Conservation (phyloP, 2,329 filamentous ascomycete genomes). For the Penicillium vulpinum region DNA sequence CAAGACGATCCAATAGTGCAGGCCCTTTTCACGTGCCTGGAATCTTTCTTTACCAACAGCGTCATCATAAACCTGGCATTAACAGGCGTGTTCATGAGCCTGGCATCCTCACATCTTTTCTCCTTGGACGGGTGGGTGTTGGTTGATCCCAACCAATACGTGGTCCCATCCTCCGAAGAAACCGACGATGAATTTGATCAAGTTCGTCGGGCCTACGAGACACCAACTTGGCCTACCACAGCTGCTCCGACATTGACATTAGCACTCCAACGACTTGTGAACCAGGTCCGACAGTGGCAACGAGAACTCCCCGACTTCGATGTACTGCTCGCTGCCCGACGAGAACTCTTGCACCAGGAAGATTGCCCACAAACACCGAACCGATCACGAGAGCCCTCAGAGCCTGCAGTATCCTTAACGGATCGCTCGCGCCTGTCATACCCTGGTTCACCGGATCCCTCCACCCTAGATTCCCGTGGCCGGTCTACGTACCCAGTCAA, state of each 20-base stretch:
- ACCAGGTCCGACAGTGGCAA: constrained; percentile 64
- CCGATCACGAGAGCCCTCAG: constrained; percentile 24
- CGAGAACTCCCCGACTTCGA: constrained; percentile 70
- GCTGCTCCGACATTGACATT: constrained; percentile 50
- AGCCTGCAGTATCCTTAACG: constrained; percentile 21
- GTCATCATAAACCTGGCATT: constrained; percentile 87
- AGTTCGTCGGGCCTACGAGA: constrained; percentile 42
- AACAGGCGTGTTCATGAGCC: constrained; percentile 77
- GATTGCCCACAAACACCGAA: constrained; percentile 24
- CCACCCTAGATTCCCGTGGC: constrained; percentile 15
- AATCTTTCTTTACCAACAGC: constrained; percentile 83
- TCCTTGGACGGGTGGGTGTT: constrained; percentile 88
- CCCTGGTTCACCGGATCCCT: constrained; percentile 22
- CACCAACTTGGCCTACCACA: constrained; percentile 51
- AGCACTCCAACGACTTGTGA: constrained; percentile 60
- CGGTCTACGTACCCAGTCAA: constrained; percentile 17
- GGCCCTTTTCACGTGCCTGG: constrained; percentile 60
- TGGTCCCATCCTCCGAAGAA: constrained; percentile 17
- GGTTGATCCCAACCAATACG: constrained; percentile 66
- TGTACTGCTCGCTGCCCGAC: constrained; percentile 64
- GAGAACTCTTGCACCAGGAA: constrained; percentile 39
- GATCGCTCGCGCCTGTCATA: constrained; percentile 21
- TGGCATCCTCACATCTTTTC: constrained; percentile 82
- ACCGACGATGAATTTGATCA: constrained; percentile 35
- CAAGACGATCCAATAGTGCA: constrained; percentile 61